phyloP scores from a whole-genome alignment of 2,329 filamentous ascomycete species.

The Fusarium burgessii region DNA sequence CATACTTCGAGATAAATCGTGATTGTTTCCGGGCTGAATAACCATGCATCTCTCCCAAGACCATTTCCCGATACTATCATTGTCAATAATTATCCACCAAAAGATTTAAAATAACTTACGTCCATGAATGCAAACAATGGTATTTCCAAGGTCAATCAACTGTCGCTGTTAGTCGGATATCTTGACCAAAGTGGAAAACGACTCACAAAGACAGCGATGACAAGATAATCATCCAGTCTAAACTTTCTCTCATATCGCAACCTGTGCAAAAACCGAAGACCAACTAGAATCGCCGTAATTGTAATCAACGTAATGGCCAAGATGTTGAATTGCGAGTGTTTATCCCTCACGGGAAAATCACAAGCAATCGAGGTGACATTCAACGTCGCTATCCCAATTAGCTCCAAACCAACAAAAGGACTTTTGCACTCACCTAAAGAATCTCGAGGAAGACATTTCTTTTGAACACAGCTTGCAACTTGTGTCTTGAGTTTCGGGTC shows the following conservation, averaged over 20 bases:
- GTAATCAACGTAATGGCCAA: neutral
- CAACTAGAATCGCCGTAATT: neutral
- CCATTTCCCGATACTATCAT: conserved; percentile 5
- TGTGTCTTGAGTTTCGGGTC: conserved; percentile 5
- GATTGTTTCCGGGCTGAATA: neutral
- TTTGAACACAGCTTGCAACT: neutral
- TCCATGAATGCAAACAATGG: neutral
- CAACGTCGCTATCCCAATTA: neutral
- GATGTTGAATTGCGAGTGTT: neutral
- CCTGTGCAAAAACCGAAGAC: neutral
- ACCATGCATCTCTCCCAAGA: conserved; percentile 16
- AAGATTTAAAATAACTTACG: neutral
- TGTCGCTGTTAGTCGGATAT: neutral
- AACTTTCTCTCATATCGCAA: neutral
- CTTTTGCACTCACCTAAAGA: neutral
- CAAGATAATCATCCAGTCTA: neutral
- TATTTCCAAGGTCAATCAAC: neutral
- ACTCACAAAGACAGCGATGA: neutral
- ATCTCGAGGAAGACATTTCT: neutral
- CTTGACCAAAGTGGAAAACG: rapidly evolving
- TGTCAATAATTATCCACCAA: neutral
- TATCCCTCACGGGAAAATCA: conserved; percentile 6
- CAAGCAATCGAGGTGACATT: neutral
- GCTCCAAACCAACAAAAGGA: rapidly evolving
- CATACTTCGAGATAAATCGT: neutral